phyloP scores from a whole-genome alignment of 257 asterid genomes.

The Lavandula angustifolia region DNA sequence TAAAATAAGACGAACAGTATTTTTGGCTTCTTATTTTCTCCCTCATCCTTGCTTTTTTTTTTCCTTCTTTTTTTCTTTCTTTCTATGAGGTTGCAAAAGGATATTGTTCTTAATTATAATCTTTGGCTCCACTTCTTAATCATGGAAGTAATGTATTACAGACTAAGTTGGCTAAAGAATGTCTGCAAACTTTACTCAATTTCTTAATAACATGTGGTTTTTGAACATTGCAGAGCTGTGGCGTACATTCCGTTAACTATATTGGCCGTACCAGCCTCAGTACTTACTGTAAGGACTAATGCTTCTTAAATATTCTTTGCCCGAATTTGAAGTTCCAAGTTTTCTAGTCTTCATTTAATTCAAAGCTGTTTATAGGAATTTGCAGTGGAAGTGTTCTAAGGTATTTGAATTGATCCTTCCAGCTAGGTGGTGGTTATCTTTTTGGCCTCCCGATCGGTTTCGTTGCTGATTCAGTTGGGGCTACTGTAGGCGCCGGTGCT shows the following conservation, averaged over 20 bases:
- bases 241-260: slow-evolving; percentile 90
- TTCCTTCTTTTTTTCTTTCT: no score
- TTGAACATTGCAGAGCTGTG: slow-evolving; percentile 63
- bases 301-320: not conserved
- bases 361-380: not conserved
- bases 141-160: not conserved
- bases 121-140: slow-evolving; percentile 1
- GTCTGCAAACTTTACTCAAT: slow-evolving; percentile 13
- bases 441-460: slow-evolving; percentile 93
- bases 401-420: slow-evolving; percentile 31
- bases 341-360: not conserved
- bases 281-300: slow-evolving; percentile 67
- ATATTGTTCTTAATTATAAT: not conserved
- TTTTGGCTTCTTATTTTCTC: slow-evolving; percentile 10
- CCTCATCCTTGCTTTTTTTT: not conserved
- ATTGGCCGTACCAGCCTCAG: slow-evolving; percentile 95
- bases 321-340: slow-evolving; percentile 13
- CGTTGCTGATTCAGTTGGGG: slow-evolving; percentile 86
- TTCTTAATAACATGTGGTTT: slow-evolving; percentile 20
- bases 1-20: not conserved
- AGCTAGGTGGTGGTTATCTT: slow-evolving; percentile 99
- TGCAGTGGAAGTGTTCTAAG: slow-evolving; percentile 3
- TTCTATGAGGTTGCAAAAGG: no score
- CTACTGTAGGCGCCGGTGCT: slow-evolving; percentile 86
- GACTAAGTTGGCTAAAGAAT: slow-evolving; percentile 7